These are phyloP conservation scores for Lophiotrema nucula DNA, from an alignment of 495 filamentous ascomycete genomes.

Conservation along the genomic window DNA sequence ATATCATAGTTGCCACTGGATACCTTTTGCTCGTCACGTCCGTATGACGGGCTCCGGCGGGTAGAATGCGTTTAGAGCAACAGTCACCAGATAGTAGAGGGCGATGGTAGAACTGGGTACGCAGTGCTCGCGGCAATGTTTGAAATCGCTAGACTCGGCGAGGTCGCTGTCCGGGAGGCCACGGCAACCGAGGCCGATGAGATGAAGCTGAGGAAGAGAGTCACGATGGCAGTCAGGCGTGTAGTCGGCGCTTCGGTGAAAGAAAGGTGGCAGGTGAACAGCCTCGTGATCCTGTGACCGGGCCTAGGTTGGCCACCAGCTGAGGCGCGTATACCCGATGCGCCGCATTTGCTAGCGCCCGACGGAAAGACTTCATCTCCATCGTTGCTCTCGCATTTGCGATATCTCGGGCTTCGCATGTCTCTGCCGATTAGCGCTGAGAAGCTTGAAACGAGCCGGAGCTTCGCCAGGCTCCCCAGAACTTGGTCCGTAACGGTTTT, in stretches of 20 bases:
- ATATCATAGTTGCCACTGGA: no score
- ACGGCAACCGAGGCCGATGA: neutral
- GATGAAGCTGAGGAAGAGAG: slow-evolving; percentile 2
- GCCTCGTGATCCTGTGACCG: slow-evolving; percentile 15
- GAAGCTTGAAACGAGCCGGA: no score
- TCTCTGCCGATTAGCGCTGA: no score
- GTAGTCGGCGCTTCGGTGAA: slow-evolving; percentile 7
- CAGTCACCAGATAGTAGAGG: no score
- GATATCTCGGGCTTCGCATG: no score
- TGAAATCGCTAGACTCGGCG: no score
- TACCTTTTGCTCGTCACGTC: no score
- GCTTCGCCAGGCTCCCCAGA: neutral
- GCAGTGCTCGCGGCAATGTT: no score
- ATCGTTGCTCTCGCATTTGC: neutral
- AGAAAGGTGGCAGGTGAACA: slow-evolving; percentile 5
- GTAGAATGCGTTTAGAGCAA: no score
- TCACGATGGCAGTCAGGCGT: slow-evolving; percentile 26
- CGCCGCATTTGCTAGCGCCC: neutral
- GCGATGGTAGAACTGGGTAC: no score
- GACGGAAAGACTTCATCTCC: neutral
- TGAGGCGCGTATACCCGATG: slow-evolving; percentile 27
- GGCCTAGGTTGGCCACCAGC: neutral
- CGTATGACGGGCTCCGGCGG: no score
- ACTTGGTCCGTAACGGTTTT: neutral
- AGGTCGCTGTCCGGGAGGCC: no score